Evolutionary conservation across 306 rosid genomes (phyloP).

Genomic region (Fragaria vesca): DNA sequence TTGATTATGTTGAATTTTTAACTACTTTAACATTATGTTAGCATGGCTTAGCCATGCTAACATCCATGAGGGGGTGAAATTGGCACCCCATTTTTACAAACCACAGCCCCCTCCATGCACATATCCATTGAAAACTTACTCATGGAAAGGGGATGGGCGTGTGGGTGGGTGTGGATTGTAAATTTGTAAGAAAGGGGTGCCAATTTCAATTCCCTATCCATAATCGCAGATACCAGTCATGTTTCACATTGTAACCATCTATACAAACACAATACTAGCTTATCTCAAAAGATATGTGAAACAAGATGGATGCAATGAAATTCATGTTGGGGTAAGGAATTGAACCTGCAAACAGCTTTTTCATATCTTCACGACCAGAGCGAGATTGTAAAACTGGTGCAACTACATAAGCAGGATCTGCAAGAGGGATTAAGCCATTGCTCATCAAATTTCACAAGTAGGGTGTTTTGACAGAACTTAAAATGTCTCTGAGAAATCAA

Average conservation of each 20-base stretch:
- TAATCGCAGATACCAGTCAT: not conserved
- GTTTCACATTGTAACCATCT: not conserved
- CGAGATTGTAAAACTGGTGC: slow-evolving; percentile 84
- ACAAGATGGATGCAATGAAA: not conserved
- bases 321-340: slow-evolving; percentile 5
- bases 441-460: slow-evolving; percentile 10
- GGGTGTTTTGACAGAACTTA: not conserved
- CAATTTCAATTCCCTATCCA: too few relatives aligned
- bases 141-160: too few relatives aligned
- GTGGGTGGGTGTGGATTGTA: too few relatives aligned
- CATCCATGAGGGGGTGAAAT: too few relatives aligned
- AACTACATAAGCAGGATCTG: slow-evolving; percentile 89
- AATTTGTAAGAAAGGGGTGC: too few relatives aligned
- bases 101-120: too few relatives aligned
- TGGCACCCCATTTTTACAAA: too few relatives aligned
- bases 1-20: not conserved
- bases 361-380: slow-evolving; percentile 70
- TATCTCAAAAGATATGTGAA: slow-evolving; percentile 2
- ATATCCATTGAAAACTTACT: too few relatives aligned
- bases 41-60: not conserved
- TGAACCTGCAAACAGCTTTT: slow-evolving; percentile 86
- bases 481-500: slow-evolving; percentile 21
- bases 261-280: slow-evolving; percentile 4
- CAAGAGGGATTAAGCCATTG: slow-evolving; percentile 19
- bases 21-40: not conserved